Conservation (phyloP, 345 rosid genomes). For the Eucalyptus caleyi region DNA sequence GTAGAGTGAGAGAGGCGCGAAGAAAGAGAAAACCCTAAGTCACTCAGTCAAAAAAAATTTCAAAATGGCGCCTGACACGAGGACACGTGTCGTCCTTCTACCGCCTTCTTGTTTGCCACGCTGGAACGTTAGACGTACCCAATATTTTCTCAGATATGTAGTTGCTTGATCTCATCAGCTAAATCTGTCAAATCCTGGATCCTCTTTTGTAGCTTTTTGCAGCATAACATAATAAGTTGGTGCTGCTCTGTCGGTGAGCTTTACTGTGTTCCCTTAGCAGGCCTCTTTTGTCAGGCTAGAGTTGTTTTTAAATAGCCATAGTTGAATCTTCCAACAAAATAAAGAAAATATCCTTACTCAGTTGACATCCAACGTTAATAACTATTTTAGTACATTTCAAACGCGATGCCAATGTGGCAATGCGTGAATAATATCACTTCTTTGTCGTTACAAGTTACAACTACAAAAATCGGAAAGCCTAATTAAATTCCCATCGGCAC, state of each 20-base stretch:
- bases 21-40: too few relatives aligned
- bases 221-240: not conserved
- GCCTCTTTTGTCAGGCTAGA: not conserved
- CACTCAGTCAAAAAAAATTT: accelerated
- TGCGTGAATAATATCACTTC: not conserved
- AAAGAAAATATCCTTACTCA: not conserved
- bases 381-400: not conserved
- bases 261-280: not conserved
- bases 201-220: not conserved
- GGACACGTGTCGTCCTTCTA: too few relatives aligned
- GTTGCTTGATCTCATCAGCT: not conserved
- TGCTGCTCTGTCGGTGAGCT: not conserved
- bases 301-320: not conserved
- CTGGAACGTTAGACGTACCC: accelerated
- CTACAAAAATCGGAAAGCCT: not conserved
- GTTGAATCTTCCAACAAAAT: not conserved
- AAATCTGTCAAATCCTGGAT: not conserved
- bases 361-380: not conserved
- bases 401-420: not conserved
- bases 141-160: too few relatives aligned
- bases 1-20: too few relatives aligned
- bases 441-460: not conserved
- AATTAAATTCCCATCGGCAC: not conserved
- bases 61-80: too few relatives aligned
- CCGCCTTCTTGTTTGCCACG: accelerated